Conservation (phyloP, 164 flowering plant genomes). For the Cinnamomum micranthum region DNA sequence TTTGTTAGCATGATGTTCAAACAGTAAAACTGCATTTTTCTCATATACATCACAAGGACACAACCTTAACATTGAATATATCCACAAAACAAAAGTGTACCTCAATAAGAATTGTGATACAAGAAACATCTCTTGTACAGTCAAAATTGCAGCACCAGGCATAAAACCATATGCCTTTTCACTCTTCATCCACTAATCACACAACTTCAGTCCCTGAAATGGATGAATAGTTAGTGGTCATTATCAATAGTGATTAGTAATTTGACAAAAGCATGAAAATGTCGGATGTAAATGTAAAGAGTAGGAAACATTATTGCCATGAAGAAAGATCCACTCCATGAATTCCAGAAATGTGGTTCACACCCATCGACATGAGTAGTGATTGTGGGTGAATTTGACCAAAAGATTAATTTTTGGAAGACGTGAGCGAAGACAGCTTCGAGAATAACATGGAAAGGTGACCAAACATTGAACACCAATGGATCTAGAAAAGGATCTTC, state of each 20-base stretch:
- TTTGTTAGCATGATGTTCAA: no score
- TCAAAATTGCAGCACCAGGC: no score
- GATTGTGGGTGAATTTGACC: background rate
- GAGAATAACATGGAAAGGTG: background rate
- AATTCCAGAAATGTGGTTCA: background rate
- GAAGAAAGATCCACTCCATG: background rate
- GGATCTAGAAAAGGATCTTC: background rate
- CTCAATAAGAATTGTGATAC: no score
- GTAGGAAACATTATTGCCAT: background rate
- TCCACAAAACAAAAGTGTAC: no score
- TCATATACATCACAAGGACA: no score
- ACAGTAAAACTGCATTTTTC: no score
- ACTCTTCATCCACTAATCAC: background rate
- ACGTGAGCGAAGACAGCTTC: background rate
- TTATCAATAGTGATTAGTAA: background rate
- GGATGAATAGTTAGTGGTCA: background rate
- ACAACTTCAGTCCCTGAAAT: slow-evolving; percentile 4
- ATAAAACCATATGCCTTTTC: background rate
- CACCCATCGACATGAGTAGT: background rate
- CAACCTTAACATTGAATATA: no score
- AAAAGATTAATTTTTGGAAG: no score
- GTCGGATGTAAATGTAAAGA: background rate
- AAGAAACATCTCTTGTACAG: no score
- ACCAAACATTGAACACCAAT: background rate
- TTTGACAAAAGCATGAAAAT: background rate